These are phyloP conservation scores for Rhynchosporium secalis DNA, from an alignment of 2,329 filamentous ascomycete species.

Conservation along the genomic window DNA sequence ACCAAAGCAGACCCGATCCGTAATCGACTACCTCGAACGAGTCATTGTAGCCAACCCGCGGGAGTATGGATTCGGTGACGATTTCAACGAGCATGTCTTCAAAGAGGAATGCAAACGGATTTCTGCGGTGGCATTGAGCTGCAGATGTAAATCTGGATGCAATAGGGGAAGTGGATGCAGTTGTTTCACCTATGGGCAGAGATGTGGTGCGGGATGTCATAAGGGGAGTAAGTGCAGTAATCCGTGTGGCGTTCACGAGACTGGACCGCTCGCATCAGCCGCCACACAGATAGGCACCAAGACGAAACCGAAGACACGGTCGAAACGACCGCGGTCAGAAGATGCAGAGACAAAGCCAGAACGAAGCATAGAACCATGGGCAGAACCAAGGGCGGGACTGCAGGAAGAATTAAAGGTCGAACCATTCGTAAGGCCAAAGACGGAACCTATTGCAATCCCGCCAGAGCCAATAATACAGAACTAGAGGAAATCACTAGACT, in stretches of 20 bases:
- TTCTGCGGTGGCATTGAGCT: constrained; percentile 13
- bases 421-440: not conserved
- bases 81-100: constrained; percentile 10
- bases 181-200: constrained; percentile 19
- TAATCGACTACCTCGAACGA: constrained; percentile 20
- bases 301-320: too few relatives aligned
- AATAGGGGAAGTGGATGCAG: constrained; percentile 16
- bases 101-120: constrained; percentile 21
- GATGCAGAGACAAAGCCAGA: too few relatives aligned
- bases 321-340: too few relatives aligned
- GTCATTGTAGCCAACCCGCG: constrained; percentile 11
- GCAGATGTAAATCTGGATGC: constrained; percentile 19
- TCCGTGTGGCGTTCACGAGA: constrained; percentile 17
- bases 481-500: not conserved
- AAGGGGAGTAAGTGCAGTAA: constrained; percentile 19
- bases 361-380: too few relatives aligned
- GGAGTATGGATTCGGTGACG: constrained; percentile 15
- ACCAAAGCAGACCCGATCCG: constrained; percentile 17
- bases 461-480: not conserved
- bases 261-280: not conserved
- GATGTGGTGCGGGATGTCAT: constrained; percentile 21
- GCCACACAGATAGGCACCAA: not conserved
- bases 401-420: too few relatives aligned
- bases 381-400: too few relatives aligned
- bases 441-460: not conserved